Base-by-base conservation (phyloP, 2,329 filamentous ascomycete genomes). In the Microcyclospora pomicola region DNA sequence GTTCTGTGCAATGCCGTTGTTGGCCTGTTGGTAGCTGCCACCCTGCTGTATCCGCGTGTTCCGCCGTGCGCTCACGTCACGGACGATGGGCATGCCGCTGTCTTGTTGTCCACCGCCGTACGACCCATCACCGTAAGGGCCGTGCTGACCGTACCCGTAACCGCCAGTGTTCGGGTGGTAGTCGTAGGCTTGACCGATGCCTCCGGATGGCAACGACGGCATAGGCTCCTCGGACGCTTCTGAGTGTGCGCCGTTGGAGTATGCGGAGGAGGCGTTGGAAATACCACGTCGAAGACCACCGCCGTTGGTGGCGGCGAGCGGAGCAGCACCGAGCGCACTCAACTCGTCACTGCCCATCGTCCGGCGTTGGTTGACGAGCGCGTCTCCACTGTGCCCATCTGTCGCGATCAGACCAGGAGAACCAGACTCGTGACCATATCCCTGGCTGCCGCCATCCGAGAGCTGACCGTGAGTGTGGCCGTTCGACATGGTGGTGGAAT, bases 1-100 rank as follows among this genome's bases (percentile, higher is more conserved):
- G 62, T 98, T 98, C 63, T 96, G 91, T 27, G 91, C 83, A 53
- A 98, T 95, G 42, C 91, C 91, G 30, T 84, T 84, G 52, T 83
- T 93, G 27, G 75, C 77, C 66, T 93, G 86, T 56, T 92, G 84
- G 9, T 88, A 87, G 53, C 83, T 82, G 33, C 82, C 75, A 2
- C 85, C 80, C 57, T 81, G 93, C 65, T 96, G 87, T 54, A 98
- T 96, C 44, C 87, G 77, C 10, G 91, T 95, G 64, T 95, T 95
- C 48, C 91, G 76, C 49, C 91, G 72, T 19, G 91, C 91, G 46
- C 82, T 80, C 47, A 96, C 91, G 59, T 98, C 91, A 39, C 87
- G 77, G 47, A 98, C 95, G 37, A 98, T 74, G 1, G 91, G 86
- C 53, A 82, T 80, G 40, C 66, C 68, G 13, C 55, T 59, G 49